Evolutionary conservation across 2,329 filamentous ascomycete species (phyloP).

Genomic region (Aureobasidium sp.): DNA sequence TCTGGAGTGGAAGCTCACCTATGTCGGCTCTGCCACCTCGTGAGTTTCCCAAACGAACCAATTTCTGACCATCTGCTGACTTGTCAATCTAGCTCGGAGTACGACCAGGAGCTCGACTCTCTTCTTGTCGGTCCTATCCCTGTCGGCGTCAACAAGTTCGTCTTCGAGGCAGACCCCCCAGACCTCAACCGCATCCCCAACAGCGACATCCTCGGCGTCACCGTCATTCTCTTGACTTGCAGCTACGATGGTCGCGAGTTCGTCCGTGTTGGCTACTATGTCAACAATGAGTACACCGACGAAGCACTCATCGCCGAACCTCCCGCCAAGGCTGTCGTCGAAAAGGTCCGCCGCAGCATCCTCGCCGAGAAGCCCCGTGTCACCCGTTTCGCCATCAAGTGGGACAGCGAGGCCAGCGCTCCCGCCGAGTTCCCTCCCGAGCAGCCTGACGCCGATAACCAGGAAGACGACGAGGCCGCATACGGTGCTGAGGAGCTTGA

Average conservation of each 20-base stretch:
- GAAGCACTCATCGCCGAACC: slow-evolving; percentile 85
- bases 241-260: slow-evolving; percentile 96
- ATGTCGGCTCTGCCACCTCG: slow-evolving; percentile 96
- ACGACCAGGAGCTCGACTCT: slow-evolving; percentile 96
- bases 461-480: slow-evolving; percentile 71
- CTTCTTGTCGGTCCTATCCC: slow-evolving; percentile 96
- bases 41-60: slow-evolving; percentile 42
- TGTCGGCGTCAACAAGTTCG: slow-evolving; percentile 95
- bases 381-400: slow-evolving; percentile 97
- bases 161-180: slow-evolving; percentile 92
- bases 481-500: slow-evolving; percentile 88
- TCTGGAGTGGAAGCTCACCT: slow-evolving; percentile 98
- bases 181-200: slow-evolving; percentile 86
- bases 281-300: slow-evolving; percentile 97
- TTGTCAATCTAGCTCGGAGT: slow-evolving; percentile 62
- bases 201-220: slow-evolving; percentile 92
- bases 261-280: slow-evolving; percentile 96
- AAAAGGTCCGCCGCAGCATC: slow-evolving; percentile 86
- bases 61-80: slow-evolving; percentile 14
- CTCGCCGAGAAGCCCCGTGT: slow-evolving; percentile 96
- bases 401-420: slow-evolving; percentile 96
- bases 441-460: slow-evolving; percentile 87
- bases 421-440: slow-evolving; percentile 95
- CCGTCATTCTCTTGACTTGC: slow-evolving; percentile 91
- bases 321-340: slow-evolving; percentile 83